Base-by-base conservation (phyloP, 2,329 filamentous ascomycete species). In the Fusarium sp. region DNA sequence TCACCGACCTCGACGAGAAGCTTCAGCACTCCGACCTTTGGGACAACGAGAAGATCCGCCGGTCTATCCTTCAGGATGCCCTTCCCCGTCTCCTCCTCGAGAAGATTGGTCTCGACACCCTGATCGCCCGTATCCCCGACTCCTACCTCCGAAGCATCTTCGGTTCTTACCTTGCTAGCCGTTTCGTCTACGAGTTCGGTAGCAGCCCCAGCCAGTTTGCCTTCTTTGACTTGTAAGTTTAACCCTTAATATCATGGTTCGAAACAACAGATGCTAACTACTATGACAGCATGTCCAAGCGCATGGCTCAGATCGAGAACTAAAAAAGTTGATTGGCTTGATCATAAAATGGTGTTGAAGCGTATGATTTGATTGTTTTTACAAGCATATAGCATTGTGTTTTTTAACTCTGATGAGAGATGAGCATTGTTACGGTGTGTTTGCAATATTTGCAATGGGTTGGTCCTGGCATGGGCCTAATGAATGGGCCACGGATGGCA, bases 1-100 rank as follows among this genome's bases (percentile, higher is more conserved):
- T 99, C 77, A 98, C 95, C n/a, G 92, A 92, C 73, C 87, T 99
- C 23, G 95, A 99, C 74, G 95, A 99, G 83, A 94, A 99, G 82
- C 85, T 99, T 54, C 96, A 99, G 82, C 90, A 91, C 78, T 97
- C 94, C 1, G 92, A 97, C 73, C 84, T 99, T 40, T 99, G 96
- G 96, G 85, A 92, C 72, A 92, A 97, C 76, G 84, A 92, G 70
- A 86, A 86, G 67, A 90, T 97, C 74, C 89, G 95, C 63, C 85
- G 89, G 68, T 90, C 89, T 1, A 92, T 98, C 1, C 85, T 99
- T 20, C 84, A 86, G 51, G 94, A 98, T 79, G 96, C 96, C 10
- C 86, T 99, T 51, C 96, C 96, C 2, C 89, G 90, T 62, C 84
- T 97, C 57, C 83, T 99, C 63, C 82, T 97, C 66, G 86, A 96